Conservation (phyloP, 1,284 basidiomycete genomes). For the Waitea zeae region DNA sequence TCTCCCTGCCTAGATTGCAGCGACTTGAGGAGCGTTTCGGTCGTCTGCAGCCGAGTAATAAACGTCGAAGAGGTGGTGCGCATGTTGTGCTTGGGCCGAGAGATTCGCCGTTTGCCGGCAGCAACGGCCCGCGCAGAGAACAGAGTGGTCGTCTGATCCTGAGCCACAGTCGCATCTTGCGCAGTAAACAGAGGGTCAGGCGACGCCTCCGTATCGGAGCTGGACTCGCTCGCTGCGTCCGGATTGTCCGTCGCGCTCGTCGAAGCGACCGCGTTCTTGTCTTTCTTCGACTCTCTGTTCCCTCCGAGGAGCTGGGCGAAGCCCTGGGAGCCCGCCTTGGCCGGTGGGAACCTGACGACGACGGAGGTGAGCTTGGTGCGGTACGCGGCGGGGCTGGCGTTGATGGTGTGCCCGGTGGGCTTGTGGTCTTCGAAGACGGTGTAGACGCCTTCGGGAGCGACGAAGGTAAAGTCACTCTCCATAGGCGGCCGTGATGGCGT, state of each 20-base stretch:
- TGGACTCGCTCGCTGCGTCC: constrained; percentile 57
- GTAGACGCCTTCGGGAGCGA: constrained; percentile 77
- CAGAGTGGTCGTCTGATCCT: constrained; percentile 19
- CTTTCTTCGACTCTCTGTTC: constrained; percentile 28
- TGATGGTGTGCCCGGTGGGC: constrained; percentile 30
- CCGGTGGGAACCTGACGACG: constrained; percentile 39
- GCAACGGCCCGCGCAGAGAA: constrained; percentile 21
- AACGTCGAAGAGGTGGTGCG: constrained; percentile 81
- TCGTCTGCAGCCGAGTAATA: constrained; percentile 67
- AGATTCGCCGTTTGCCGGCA: constrained; percentile 43
- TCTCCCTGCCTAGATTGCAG: constrained; percentile 73
- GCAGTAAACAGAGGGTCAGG: constrained; percentile 20
- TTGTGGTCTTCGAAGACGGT: constrained; percentile 74
- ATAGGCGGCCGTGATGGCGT: constrained; percentile 20
- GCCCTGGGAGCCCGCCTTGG: constrained; percentile 39
- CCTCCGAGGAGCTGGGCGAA: constrained; percentile 50
- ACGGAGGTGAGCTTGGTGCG: constrained; percentile 48
- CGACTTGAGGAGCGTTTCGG: constrained; percentile 58
- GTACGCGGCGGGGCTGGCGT: constrained; percentile 27
- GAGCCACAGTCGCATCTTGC: constrained; percentile 14
- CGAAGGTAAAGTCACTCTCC: constrained; percentile 69
- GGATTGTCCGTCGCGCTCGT: constrained; percentile 21
- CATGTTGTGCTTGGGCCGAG: constrained; percentile 76
- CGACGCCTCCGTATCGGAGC: constrained; percentile 55
- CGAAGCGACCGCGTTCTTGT: constrained; percentile 37